Conservation (phyloP, 2,329 filamentous ascomycete species). For the Exserohilum rostratum region DNA sequence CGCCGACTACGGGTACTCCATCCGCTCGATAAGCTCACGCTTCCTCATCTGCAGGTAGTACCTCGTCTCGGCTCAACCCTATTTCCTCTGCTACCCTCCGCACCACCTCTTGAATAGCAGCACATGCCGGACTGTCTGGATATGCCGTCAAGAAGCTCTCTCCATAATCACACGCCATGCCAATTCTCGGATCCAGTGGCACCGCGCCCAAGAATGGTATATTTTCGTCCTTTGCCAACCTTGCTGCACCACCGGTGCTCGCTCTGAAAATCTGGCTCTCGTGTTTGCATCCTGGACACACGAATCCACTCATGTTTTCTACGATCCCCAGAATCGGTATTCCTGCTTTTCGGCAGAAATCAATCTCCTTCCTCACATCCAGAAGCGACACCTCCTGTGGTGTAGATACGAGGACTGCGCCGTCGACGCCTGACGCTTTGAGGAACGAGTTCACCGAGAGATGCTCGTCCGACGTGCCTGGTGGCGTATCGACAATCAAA, state of each 20-base stretch:
- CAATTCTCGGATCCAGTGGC: conserved; percentile 89
- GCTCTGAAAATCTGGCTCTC: conserved; percentile 84
- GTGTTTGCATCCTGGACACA: conserved; percentile 89
- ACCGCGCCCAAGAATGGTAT: conserved; percentile 90
- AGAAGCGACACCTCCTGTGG: conserved; percentile 92
- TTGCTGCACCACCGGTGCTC: conserved; percentile 84
- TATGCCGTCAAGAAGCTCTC: conserved; percentile 97
- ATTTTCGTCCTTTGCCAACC: conserved; percentile 81
- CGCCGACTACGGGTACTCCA: not conserved
- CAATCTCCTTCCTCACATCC: conserved; percentile 95
- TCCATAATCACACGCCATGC: conserved; percentile 95
- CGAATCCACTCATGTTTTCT: conserved; percentile 98
- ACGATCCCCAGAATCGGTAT: conserved; percentile 88
- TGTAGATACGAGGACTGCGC: conserved; percentile 90
- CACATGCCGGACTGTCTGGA: conserved; percentile 88
- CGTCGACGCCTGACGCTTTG: conserved; percentile 89
- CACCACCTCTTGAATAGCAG: conserved; percentile 81
- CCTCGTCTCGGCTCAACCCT: conserved; percentile 36
- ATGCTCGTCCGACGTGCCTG: conserved; percentile 94
- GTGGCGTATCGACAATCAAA: conserved; percentile 91
- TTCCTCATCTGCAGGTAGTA: conserved; percentile 33
- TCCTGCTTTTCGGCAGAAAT: conserved; percentile 94
- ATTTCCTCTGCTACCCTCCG: conserved; percentile 65
- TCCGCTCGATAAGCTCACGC: not conserved
- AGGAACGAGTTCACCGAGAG: conserved; percentile 90